Conservation (phyloP, 371 early-diverging fungal species). For the Rhizomucor pusillus region DNA sequence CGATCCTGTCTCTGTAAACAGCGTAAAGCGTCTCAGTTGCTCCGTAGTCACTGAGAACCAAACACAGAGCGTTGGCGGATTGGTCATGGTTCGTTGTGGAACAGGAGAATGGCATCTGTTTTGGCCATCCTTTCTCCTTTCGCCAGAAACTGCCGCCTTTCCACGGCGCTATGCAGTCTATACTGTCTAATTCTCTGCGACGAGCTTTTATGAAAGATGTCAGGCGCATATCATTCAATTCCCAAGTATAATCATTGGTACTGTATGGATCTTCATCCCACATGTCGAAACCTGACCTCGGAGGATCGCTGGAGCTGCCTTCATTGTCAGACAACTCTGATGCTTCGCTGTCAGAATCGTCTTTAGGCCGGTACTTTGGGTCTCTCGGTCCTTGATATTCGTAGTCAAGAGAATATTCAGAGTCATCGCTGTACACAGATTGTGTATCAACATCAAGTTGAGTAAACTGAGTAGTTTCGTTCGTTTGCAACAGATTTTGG, state of each 20-base stretch:
- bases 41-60: constrained; percentile 45
- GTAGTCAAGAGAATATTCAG: constrained; percentile 47
- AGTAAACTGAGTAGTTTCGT: too few relatives aligned
- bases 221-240: constrained; percentile 47
- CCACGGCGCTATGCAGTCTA: constrained; percentile 21
- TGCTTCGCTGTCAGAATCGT: constrained; percentile 40
- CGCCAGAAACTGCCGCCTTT: constrained; percentile 28
- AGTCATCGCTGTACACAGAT: constrained; percentile 18
- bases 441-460: too few relatives aligned
- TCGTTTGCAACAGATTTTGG: too few relatives aligned
- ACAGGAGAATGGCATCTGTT: constrained; percentile 45
- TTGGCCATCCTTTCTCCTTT: constrained; percentile 47
- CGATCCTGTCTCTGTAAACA: constrained; percentile 41
- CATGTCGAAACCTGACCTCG: constrained; percentile 40
- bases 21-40: constrained; percentile 46
- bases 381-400: constrained; percentile 45
- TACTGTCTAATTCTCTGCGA: constrained; percentile 13
- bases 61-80: constrained; percentile 47
- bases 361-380: constrained; percentile 31
- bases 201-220: constrained; percentile 31
- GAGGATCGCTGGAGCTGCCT: neutral
- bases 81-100: constrained; percentile 55
- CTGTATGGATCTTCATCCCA: constrained; percentile 53
- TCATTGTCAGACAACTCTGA: constrained; percentile 35
- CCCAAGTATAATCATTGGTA: constrained; percentile 52